Conservation (phyloP, 2,329 filamentous ascomycete genomes). For the Verticillium longisporum region DNA sequence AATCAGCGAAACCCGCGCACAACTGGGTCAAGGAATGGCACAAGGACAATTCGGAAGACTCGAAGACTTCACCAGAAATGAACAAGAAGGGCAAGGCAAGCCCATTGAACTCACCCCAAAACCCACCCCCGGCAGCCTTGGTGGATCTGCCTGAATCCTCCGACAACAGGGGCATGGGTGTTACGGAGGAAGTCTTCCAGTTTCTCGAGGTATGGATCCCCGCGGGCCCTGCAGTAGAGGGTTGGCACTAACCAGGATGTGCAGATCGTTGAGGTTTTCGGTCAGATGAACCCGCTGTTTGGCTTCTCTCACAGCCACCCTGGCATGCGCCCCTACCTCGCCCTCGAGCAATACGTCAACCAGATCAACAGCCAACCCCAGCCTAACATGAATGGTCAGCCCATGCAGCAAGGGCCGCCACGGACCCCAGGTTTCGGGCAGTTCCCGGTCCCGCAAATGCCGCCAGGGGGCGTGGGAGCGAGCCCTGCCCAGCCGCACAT, state of each 20-base stretch:
- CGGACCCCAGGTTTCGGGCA: conserved; percentile 49
- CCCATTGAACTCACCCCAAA: conserved; percentile 51
- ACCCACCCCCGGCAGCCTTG: conserved; percentile 48
- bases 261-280: conserved; percentile 59
- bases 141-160: conserved; percentile 52
- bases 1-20: conserved; percentile 55
- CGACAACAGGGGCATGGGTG: conserved; percentile 49
- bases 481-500: conserved; percentile 55
- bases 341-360: conserved; percentile 54
- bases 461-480: conserved; percentile 34
- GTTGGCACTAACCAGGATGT: conserved; percentile 16
- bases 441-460: conserved; percentile 29
- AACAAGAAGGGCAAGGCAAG: conserved; percentile 59
- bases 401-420: conserved; percentile 36
- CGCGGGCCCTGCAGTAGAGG: background rate
- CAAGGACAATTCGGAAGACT: conserved; percentile 48
- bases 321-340: conserved; percentile 46
- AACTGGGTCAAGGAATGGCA: conserved; percentile 62
- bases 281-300: conserved; percentile 60
- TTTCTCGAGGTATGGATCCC: conserved; percentile 51
- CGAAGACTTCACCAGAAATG: conserved; percentile 57
- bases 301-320: conserved; percentile 48
- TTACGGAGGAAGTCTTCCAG: conserved; percentile 54
- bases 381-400: conserved; percentile 38
- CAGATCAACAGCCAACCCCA: conserved; percentile 33